These are phyloP conservation scores for Pezicula rhizophila DNA, from an alignment of 2,329 filamentous ascomycete genomes.

Conservation along the genomic window DNA sequence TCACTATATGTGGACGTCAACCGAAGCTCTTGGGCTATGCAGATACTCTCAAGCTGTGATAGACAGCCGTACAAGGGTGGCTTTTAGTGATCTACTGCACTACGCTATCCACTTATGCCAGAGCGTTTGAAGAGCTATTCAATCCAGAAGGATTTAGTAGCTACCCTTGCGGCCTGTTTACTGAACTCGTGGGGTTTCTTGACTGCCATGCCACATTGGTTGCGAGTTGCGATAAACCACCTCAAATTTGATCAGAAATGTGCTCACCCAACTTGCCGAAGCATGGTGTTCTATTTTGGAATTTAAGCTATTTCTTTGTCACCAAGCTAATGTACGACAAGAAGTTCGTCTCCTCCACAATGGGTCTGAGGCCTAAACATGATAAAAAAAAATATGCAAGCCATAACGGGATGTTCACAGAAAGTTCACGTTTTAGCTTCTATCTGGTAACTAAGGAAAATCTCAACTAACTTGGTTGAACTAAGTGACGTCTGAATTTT, in stretches of 20 bases:
- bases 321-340: neutral
- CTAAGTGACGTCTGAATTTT: too few relatives aligned
- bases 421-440: neutral
- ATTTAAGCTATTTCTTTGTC: neutral
- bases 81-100: too few relatives aligned
- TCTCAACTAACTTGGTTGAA: too few relatives aligned
- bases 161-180: neutral
- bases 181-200: neutral
- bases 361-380: neutral
- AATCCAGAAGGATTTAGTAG: neutral
- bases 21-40: too few relatives aligned
- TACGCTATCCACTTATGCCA: neutral
- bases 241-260: neutral
- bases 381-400: neutral
- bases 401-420: neutral
- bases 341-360: neutral
- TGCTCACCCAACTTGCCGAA: neutral
- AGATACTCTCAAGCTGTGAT: too few relatives aligned
- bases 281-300: constrained; percentile 1
- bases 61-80: too few relatives aligned
- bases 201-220: neutral
- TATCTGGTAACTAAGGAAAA: too few relatives aligned
- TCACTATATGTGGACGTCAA: too few relatives aligned
- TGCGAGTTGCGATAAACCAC: too few relatives aligned
- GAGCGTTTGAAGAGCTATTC: neutral